These are phyloP conservation scores for Calocybe cyanea DNA, from an alignment of 768 basidiomycete genomes.

Conservation along the genomic window DNA sequence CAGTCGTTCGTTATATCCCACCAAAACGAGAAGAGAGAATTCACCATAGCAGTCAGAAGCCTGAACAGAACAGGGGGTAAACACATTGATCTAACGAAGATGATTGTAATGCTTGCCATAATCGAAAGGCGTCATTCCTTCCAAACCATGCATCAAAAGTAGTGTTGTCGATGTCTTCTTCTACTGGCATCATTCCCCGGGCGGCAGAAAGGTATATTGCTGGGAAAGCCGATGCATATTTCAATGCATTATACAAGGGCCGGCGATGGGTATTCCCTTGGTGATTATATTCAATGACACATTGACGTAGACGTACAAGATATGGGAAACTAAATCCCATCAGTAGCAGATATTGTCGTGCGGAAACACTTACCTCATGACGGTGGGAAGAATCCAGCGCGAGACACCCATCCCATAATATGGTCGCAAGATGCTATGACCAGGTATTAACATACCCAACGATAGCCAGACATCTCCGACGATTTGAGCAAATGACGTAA, in stretches of 20 bases:
- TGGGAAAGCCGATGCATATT: constrained; percentile 96
- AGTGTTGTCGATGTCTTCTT: constrained; percentile 44
- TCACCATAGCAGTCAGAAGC: constrained; percentile 80
- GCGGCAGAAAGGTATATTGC: constrained; percentile 93
- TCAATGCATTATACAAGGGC: constrained; percentile 86
- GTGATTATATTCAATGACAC: constrained; percentile 75
- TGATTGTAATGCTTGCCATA: constrained; percentile 59
- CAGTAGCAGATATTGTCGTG: background rate
- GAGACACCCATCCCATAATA: constrained; percentile 60
- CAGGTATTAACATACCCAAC: constrained; percentile 79
- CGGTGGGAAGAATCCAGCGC: constrained; percentile 73
- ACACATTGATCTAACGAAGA: background rate
- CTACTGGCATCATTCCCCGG: constrained; percentile 68
- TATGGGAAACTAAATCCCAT: constrained; percentile 66
- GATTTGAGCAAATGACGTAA: constrained; percentile 97
- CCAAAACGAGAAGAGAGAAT: constrained; percentile 96
- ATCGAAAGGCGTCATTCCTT: constrained; percentile 73
- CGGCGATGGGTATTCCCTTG: constrained; percentile 61
- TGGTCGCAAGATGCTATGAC: constrained; percentile 66
- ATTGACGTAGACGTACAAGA: constrained; percentile 90
- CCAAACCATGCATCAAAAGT: constrained; percentile 59
- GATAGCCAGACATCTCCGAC: constrained; percentile 93
- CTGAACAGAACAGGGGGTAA: constrained; percentile 33
- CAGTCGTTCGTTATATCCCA: constrained; percentile 99
- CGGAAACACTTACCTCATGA: constrained; percentile 71